These are phyloP conservation scores for Nematodospora anomalae DNA, from an alignment of 1,139 yeast species.

Conservation along the genomic window DNA sequence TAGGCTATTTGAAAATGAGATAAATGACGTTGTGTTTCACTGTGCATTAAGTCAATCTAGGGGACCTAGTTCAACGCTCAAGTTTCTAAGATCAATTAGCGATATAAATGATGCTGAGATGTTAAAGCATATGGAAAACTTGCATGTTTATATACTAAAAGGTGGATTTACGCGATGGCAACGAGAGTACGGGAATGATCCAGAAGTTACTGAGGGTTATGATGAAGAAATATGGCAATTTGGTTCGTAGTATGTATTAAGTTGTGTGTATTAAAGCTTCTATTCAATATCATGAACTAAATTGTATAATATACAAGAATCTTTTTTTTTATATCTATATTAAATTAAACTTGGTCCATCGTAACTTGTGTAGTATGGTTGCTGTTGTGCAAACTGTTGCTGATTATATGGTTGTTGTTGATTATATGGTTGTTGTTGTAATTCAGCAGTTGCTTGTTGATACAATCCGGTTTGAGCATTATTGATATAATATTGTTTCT, in stretches of 20 bases:
- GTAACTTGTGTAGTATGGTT: slow-evolving; percentile 14
- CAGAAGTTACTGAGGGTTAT: slow-evolving; percentile 66
- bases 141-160: slow-evolving; percentile 66
- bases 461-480: slow-evolving; percentile 41
- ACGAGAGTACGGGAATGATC: slow-evolving; percentile 65
- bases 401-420: slow-evolving; percentile 9
- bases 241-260: slow-evolving; percentile 7
- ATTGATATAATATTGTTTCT: slow-evolving; percentile 34
- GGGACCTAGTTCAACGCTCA: slow-evolving; percentile 82
- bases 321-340: no score
- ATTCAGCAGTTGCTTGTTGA: slow-evolving; percentile 27
- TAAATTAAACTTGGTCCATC: slow-evolving; percentile 33
- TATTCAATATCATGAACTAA: no score
- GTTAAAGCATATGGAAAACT: slow-evolving; percentile 24
- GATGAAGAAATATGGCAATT: slow-evolving; percentile 55
- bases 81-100: slow-evolving; percentile 55
- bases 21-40: slow-evolving; percentile 73
- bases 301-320: no score
- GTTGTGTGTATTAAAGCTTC: no score
- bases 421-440: slow-evolving; percentile 14
- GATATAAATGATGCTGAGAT: slow-evolving; percentile 32
- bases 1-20: slow-evolving; percentile 29
- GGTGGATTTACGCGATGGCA: slow-evolving; percentile 94
- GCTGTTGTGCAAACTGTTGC: slow-evolving; percentile 13
- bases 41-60: slow-evolving; percentile 88